Base-by-base conservation (phyloP, 306 rosid genomes). In the Rosa chinensis region DNA sequence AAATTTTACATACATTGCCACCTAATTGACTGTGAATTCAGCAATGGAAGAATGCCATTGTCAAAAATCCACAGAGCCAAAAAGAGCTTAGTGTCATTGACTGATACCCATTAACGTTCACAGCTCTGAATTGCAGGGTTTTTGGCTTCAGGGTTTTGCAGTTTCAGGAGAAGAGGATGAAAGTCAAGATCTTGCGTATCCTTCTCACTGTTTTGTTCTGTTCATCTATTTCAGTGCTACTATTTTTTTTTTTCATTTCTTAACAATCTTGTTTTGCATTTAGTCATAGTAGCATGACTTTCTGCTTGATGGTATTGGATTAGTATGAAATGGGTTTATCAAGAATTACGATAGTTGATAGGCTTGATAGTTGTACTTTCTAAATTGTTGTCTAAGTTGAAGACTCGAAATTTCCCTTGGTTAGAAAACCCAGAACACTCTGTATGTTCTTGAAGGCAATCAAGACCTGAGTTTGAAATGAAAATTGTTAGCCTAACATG, bases 171-270 rank as follows among this genome's bases (percentile, higher is more conserved):
- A 69, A 52, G 58, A 73, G 78, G 78, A 90, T 89, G 95, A 85
- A 91, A 83, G 89, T 91, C 71, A 91, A 89, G 80, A 72, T 90
- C 70, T 73, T 84, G 80, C 90, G 90, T 88, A 90, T 88, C 94
- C 84, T 81, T 82, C 39, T 79, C 53, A 42, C 75, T 45, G 52
- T 79, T n/a, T 72, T 13, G 53, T 28, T 70, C 5, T 76, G 49
- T 45, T n/a, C 59, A 17, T 47, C 20, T 3, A 35, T 47, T 47
- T 40, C 53, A 44, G 47, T 44, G 0, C 10, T 44, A 44, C 11
- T 44, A 44, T 44, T 44, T 4, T 1, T 44, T 44, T 40, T 8
- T 8, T 1, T 8, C 47, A 44, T 44, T 44, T 66, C 8, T 53
- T 12, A 23, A 62, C 23, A 8, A 7, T 44, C 47, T 44, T 45